These are phyloP conservation scores for Aspergillus egyptiacus DNA, from an alignment of 495 filamentous ascomycete genomes.

Conservation along the genomic window DNA sequence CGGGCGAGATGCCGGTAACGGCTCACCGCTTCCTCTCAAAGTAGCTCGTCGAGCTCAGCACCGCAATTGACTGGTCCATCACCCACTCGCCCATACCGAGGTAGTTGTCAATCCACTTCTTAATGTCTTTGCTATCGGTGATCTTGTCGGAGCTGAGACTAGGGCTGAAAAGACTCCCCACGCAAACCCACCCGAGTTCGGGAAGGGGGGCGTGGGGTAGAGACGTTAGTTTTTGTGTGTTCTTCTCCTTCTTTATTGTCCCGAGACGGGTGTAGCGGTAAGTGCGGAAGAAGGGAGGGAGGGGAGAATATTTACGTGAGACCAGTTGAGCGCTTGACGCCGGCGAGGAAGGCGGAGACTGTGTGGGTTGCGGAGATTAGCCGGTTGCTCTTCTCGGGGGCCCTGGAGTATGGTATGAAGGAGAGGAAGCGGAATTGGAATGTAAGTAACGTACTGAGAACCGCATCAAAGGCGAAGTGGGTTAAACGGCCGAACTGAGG, in stretches of 20 bases:
- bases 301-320: slow-evolving; percentile 71
- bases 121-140: slow-evolving; percentile 76
- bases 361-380: slow-evolving; percentile 13
- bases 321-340: slow-evolving; percentile 92
- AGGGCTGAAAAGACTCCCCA: slow-evolving; percentile 49
- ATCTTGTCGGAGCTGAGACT: slow-evolving; percentile 86
- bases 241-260: not conserved
- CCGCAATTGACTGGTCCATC: slow-evolving; percentile 92
- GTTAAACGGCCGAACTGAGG: slow-evolving; percentile 81
- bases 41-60: slow-evolving; percentile 78
- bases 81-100: slow-evolving; percentile 95
- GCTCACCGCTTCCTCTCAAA: slow-evolving; percentile 80
- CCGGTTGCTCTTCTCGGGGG: slow-evolving; percentile 13
- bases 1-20: too few species aligned
- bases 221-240: slow-evolving; percentile 25
- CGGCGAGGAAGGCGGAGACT: slow-evolving; percentile 95
- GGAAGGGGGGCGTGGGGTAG: slow-evolving; percentile 30
- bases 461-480: slow-evolving; percentile 95
- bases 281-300: not conserved
- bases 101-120: slow-evolving; percentile 91
- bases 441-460: slow-evolving; percentile 76
- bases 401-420: not conserved
- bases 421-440: slow-evolving; percentile 1
- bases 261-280: not conserved
- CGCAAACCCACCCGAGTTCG: slow-evolving; percentile 22